A percentile compares a stretch with the other conserved stretches of the same genome.
phyloP scores from a whole-genome alignment of 306 rosid genomes.

The Mimosa pudica region DNA sequence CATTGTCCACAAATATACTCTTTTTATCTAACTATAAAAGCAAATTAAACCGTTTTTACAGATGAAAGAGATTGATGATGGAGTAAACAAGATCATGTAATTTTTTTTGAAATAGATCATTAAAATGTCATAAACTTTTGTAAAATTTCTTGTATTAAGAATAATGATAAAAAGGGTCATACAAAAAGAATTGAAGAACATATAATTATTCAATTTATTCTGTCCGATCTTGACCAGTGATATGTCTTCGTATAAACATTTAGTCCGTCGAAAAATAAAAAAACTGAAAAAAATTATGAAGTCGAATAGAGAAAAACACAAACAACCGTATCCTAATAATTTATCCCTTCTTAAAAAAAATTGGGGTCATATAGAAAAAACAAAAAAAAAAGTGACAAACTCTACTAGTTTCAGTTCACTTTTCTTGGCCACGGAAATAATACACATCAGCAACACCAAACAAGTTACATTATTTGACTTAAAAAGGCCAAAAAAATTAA shows the following conservation, averaged over 20 bases:
- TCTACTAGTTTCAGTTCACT: neutral
- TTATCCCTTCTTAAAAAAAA: no score
- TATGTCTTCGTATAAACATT: neutral
- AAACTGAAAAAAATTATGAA: no score
- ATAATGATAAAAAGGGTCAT: neutral
- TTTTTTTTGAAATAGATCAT: neutral
- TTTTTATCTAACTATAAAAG: neutral
- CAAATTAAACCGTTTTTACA: no score
- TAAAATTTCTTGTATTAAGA: neutral
- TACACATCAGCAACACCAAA: neutral
- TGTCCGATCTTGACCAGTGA: neutral
- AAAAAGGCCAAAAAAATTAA: neutral
- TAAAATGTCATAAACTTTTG: neutral
- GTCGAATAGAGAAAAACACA: no score
- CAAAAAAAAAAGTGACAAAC: neutral
- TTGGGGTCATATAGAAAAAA: neutral
- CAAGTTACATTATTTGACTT: neutral
- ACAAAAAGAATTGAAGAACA: neutral
- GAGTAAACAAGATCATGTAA: neutral
- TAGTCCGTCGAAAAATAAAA: no score
- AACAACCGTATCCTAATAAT: no score
- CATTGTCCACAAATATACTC: neutral
- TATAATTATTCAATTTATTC: no score
- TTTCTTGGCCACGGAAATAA: neutral
- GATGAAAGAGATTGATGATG: neutral